phyloP scores from a whole-genome alignment of 2,329 filamentous ascomycete species.

The Septoria petroselini region DNA sequence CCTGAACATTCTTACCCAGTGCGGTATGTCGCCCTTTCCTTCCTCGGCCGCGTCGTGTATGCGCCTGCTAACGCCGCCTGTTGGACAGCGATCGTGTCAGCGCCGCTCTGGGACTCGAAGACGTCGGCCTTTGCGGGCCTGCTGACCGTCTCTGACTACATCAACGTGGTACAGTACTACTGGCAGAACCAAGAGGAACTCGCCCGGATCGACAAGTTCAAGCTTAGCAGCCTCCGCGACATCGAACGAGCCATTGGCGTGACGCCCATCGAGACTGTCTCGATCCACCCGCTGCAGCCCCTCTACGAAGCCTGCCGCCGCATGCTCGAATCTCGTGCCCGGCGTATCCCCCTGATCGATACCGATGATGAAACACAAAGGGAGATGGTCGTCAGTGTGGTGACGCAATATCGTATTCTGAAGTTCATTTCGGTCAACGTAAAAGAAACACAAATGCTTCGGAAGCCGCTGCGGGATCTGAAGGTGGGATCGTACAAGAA shows the following conservation, averaged over 20 bases:
- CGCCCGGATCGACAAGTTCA: constrained; percentile 87
- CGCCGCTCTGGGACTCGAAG: constrained; percentile 93
- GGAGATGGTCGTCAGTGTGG: constrained; percentile 90
- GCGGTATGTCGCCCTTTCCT: constrained; percentile 58
- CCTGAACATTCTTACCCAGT: constrained; percentile 89
- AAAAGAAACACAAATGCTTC: constrained; percentile 79
- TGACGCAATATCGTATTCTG: constrained; percentile 96
- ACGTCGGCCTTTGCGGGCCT: constrained; percentile 90
- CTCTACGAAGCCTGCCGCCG: constrained; percentile 92
- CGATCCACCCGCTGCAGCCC: constrained; percentile 85
- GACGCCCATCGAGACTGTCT: constrained; percentile 86
- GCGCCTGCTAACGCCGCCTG: background rate
- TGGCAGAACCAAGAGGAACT: constrained; percentile 93
- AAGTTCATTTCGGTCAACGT: constrained; percentile 98
- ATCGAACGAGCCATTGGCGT: constrained; percentile 94
- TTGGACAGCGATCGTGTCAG: constrained; percentile 85
- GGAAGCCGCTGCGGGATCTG: constrained; percentile 81
- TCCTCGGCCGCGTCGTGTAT: background rate
- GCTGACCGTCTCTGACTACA: constrained; percentile 92
- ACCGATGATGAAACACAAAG: constrained; percentile 89
- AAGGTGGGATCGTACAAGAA: constrained; percentile 79
- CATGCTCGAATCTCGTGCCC: constrained; percentile 90
- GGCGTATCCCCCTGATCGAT: constrained; percentile 90
- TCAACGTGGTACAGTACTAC: constrained; percentile 99
- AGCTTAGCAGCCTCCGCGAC: constrained; percentile 86